Base-by-base conservation (phyloP, 129 eudicot genomes). In the Heracleum sosnowskyi region DNA sequence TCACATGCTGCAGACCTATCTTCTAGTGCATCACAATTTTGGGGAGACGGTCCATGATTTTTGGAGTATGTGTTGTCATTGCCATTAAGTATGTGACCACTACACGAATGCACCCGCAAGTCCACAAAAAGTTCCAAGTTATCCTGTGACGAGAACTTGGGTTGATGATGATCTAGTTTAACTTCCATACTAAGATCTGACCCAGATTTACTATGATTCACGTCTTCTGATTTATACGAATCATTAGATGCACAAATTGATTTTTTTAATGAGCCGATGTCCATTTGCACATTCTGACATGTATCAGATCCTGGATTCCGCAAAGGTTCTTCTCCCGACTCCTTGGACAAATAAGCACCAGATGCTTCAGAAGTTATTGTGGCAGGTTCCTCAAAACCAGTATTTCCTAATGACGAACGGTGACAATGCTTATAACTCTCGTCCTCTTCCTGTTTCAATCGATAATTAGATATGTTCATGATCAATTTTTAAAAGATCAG, bases 391-490 rank as follows among this genome's bases (percentile, higher is more conserved):
- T 83, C 81, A 41, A 83, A 82, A 62, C 75, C 84, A 39, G 77
- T 76, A 79, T 78, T 82, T 29, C 76, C 51, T 47, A 77, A 26
- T 26, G 78, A 77, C 22, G 87, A 81, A 76, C 69, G 74, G 45
- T 57, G 78, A 76, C 81, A 78, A 22, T 85, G 81, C 68, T 69
- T 85, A 53, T 68, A 78, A 55, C 82, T 85, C 86, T 79, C 92
- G 41, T 69, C 85, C 33, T 81, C 83, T 78, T 72, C 89, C 93
- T 88, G 89, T 78, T 80, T 71, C 78, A n/a, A 12, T 2, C 39
- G 45, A 49, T 36, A 66, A 44, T 9, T 13, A 42, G 31, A 29
- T 29, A 31, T 42, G 45, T 13, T 35, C 6, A 40, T 22, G 26
- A 51, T 35, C 17, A n/a, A n/a, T n/a, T 24, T n/a, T 60, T 1